Percentiles rank a stretch among this genome's conserved stretches.
phyloP scores from a whole-genome alignment of 352 stramenopile species.

The Pythium periplocum region DNA sequence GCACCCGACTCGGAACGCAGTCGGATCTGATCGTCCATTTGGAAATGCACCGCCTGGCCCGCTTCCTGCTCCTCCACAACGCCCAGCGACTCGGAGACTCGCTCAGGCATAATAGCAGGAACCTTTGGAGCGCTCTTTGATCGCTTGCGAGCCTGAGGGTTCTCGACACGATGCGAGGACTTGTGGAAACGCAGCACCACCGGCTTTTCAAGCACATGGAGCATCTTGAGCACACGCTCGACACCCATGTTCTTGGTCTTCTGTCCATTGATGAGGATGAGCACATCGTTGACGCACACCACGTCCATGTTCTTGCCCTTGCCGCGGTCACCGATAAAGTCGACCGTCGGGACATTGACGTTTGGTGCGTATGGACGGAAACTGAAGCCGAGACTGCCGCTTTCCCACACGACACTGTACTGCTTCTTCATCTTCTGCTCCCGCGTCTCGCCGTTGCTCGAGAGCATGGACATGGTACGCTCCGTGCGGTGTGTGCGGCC shows the following conservation, averaged over 20 bases:
- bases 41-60: conserved; percentile 1
- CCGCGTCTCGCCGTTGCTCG: conserved; percentile 24
- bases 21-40: conserved; percentile 17
- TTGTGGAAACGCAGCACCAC: conserved; percentile 74
- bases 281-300: conserved; percentile 76
- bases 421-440: conserved; percentile 54
- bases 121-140: conserved; percentile 13
- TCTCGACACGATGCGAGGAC: conserved; percentile 62
- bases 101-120: conserved; percentile 1
- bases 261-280: conserved; percentile 77
- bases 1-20: conserved; percentile 14
- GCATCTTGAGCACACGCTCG: conserved; percentile 70
- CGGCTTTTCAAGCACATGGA: conserved; percentile 70
- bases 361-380: conserved; percentile 63
- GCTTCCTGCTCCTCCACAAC: conserved; percentile 1
- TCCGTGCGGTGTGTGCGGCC: conserved; percentile 4
- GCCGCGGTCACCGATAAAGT: conserved; percentile 58
- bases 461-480: conserved; percentile 17
- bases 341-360: conserved; percentile 68
- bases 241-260: conserved; percentile 71
- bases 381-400: conserved; percentile 58
- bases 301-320: conserved; percentile 65
- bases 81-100: not conserved
- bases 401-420: conserved; percentile 72
- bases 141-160: conserved; percentile 10